Evolutionary conservation across 176 grass and related monocot genomes (phyloP), one percentile per base, ranked within the genome.

Genomic region (Puya raimondii): DNA sequence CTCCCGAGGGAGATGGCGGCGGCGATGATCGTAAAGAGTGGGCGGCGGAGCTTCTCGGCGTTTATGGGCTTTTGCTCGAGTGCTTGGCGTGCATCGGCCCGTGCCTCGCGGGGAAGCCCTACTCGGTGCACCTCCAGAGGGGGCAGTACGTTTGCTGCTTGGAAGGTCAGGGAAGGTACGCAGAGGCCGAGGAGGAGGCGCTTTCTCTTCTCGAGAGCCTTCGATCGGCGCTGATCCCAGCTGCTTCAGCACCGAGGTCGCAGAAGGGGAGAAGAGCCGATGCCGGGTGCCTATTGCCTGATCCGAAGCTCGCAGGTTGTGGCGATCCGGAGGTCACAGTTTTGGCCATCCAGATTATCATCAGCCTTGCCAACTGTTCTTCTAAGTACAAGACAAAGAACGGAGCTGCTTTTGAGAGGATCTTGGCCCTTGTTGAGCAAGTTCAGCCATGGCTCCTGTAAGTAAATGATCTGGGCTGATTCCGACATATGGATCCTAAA

Each of bases 21-120:
- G 70, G 42, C 42, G 65, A 27, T 23, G 59, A 49, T 16, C 72
- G 63, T 12, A 63, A 67, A 10, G 70, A 66, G 50, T 4, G 13
- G 23, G 49, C 67, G 8, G 72, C 58, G 29, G 81, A 91, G 52
- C 88, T 96, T 6, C 67, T 96, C 3, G 42, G 69, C 9, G 66
- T 96, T 13, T 96, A 87, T 49, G 78, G 49, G 47, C 81, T 92
- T 66, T 25, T 84, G 47, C 49, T 91, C 12, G 83, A 96, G 17
- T 96, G 86, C 79, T 75, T 96, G 10, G 23, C 74, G 49, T 81
- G 67, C 64, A 79, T 96, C 11, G 72, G 80, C 7, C 59, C 86
- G 13, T 91, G 85, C 80, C 84, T 96, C 26, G 86, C 81, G 14
- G 92, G 86, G 50, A 88, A 96, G 54, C 86, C 92, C 48, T 92